Evolutionary conservation across 352 stramenopile genomes (phyloP).

Genomic region (Phytophthora fragariaefolia): DNA sequence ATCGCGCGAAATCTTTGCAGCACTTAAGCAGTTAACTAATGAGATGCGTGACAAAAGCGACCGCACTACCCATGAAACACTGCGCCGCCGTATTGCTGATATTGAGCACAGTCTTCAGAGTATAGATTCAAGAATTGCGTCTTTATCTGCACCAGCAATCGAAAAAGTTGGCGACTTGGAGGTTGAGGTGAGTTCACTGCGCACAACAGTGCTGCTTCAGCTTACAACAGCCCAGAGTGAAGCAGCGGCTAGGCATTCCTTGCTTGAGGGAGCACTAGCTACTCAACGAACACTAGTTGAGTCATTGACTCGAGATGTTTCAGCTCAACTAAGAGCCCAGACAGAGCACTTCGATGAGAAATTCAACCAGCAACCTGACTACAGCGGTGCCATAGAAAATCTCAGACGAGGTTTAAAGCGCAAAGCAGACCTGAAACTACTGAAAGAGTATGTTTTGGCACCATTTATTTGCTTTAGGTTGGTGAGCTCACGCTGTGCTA

Average conservation of each 20-base stretch:
- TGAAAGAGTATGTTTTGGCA: conserved; percentile 61
- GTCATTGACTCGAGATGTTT: conserved; percentile 31
- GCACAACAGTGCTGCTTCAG: conserved; percentile 43
- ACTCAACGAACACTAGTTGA: conserved; percentile 47
- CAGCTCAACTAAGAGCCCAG: conserved; percentile 38
- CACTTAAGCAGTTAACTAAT: conserved; percentile 65
- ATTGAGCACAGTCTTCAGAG: conserved; percentile 57
- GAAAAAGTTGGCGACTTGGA: conserved; percentile 54
- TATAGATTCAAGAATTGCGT: conserved; percentile 51
- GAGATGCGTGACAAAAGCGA: conserved; percentile 70
- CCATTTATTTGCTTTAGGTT: neutral
- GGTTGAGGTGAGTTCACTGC: conserved; percentile 45
- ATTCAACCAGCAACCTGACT: conserved; percentile 50
- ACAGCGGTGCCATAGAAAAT: conserved; percentile 50
- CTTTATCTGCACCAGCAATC: conserved; percentile 45
- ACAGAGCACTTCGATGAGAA: conserved; percentile 50
- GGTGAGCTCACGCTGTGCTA: neutral
- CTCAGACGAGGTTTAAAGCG: conserved; percentile 50
- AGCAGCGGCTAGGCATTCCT: conserved; percentile 33
- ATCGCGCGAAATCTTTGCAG: conserved; percentile 66
- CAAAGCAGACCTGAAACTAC: conserved; percentile 68
- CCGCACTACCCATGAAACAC: conserved; percentile 40
- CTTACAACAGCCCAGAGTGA: conserved; percentile 41
- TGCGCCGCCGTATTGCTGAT: conserved; percentile 63
- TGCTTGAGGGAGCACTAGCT: conserved; percentile 36